Conservation (phyloP, 352 stramenopile species). For the Pilasporangium apinafurcum region DNA sequence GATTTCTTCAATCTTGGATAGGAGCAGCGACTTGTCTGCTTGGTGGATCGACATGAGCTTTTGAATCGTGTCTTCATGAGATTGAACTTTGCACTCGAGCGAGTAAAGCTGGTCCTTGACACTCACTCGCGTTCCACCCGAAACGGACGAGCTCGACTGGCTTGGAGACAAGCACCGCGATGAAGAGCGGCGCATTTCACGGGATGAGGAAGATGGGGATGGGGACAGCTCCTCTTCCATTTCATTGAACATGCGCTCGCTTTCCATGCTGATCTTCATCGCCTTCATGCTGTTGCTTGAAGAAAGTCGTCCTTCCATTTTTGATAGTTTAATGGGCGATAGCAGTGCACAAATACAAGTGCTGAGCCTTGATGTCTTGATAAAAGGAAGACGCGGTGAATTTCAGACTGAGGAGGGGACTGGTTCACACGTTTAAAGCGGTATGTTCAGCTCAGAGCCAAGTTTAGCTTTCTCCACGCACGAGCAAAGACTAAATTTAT, state of each 20-base stretch:
- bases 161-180: conserved; percentile 52
- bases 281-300: conserved; percentile 64
- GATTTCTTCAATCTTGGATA: conserved; percentile 80
- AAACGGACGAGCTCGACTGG: conserved; percentile 32
- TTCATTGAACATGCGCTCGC: conserved; percentile 73
- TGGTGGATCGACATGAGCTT: conserved; percentile 83
- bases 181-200: conserved; percentile 54
- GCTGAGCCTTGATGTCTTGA: no score
- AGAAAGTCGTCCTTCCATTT: conserved; percentile 63
- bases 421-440: no score
- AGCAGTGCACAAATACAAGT: no score
- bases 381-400: neutral
- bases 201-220: conserved; percentile 33
- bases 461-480: no score
- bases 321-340: conserved; percentile 1
- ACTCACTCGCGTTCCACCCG: conserved; percentile 31
- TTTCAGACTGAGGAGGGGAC: neutral
- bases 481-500: no score
- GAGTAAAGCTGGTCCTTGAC: conserved; percentile 79
- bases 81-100: conserved; percentile 74
- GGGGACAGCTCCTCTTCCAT: conserved; percentile 66
- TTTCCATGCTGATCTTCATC: conserved; percentile 82
- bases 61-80: conserved; percentile 77
- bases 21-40: conserved; percentile 62
- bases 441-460: no score